Conservation (phyloP, 331 rosid species). For the Pyrus hybrid region DNA sequence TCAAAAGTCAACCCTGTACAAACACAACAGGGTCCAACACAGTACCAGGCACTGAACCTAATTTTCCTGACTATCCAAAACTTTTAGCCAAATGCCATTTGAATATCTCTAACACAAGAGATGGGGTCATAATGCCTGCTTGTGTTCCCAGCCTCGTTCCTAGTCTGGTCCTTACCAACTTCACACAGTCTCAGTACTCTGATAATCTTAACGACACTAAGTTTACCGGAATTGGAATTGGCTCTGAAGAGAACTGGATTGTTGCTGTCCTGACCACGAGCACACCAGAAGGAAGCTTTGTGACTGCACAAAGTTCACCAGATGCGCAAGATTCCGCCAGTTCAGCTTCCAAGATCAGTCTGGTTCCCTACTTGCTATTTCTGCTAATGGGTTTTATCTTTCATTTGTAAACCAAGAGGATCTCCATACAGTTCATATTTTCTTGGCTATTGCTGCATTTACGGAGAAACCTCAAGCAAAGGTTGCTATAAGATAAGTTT, state of each 20-base stretch:
- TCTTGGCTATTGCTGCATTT: conserved; percentile 10
- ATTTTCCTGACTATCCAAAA: conserved; percentile 53
- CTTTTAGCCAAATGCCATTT: conserved; percentile 59
- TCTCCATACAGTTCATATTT: conserved; percentile 11
- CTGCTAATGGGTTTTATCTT: conserved; percentile 33
- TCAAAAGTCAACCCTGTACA: conserved; percentile 74
- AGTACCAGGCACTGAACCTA: conserved; percentile 81
- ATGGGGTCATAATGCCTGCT: conserved; percentile 71
- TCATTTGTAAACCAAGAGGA: conserved; percentile 29
- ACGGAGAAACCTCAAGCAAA: neutral
- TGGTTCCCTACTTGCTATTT: conserved; percentile 31
- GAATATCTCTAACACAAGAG: conserved; percentile 67
- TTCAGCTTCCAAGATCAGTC: conserved; percentile 32
- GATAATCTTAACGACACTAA: conserved; percentile 56
- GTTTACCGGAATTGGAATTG: conserved; percentile 66
- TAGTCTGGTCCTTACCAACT: conserved; percentile 60
- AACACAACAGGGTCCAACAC: conserved; percentile 90
- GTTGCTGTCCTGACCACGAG: conserved; percentile 66
- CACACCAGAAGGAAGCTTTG: conserved; percentile 69
- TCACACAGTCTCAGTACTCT: conserved; percentile 74
- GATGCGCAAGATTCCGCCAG: conserved; percentile 15
- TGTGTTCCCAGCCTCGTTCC: conserved; percentile 65
- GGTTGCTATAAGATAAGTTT: conserved; percentile 5
- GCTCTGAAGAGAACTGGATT: conserved; percentile 73
- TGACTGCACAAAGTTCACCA: conserved; percentile 12